Base-by-base conservation (phyloP, 306 rosid species). In the Citrullus mucosospermus region DNA sequence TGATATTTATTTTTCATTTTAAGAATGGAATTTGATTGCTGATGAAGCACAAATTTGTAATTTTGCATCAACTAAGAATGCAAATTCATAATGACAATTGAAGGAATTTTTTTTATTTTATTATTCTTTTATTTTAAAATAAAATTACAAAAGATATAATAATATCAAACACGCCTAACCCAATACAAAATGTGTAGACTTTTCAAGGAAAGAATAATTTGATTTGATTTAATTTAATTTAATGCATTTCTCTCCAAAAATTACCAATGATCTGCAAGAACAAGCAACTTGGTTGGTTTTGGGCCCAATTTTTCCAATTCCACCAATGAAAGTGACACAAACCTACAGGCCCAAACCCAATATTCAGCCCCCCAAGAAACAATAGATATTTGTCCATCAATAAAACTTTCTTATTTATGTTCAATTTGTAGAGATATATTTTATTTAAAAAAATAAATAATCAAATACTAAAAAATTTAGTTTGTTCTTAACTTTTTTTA, bases 311-410 rank as follows among this genome's bases (percentile, higher is more conserved):
- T 71, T 71, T 71, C 59, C 13, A 22, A 71, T 71, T 71, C 58
- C 59, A 71, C 38, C 41, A n/a, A 43, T 44, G 38, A 70, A 70
- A 44, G 25, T 67, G 74, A 67, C 74, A 43, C 4, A 43, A 70
- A 43, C 76, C 18, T 70, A 44, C n/a, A 44, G 76, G 76, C 76
- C 76, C 76, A 70, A 70, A 70, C 39, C 76, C 76, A 70, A 66
- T 66, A 63, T 63, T 62, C 1, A 14, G n/a, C 4, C 69, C 4
- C 68, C 4, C 9, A 5, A 54, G 10, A 32, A 14, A 62, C 38
- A 30, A 28, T 36, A 36, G 39, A 36, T 36, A 4, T 36, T 36
- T 36, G 6, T 36, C 74, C 25, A 67, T 66, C 30, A 67, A 43
- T n/a, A 17, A 43, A 50, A 51, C 2, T 66, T 67, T 67, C 51